Evolutionary conservation across 1,284 basidiomycete species (phyloP), one percentile per base, ranked within the genome.

Genomic region (Ustilago sp.): DNA sequence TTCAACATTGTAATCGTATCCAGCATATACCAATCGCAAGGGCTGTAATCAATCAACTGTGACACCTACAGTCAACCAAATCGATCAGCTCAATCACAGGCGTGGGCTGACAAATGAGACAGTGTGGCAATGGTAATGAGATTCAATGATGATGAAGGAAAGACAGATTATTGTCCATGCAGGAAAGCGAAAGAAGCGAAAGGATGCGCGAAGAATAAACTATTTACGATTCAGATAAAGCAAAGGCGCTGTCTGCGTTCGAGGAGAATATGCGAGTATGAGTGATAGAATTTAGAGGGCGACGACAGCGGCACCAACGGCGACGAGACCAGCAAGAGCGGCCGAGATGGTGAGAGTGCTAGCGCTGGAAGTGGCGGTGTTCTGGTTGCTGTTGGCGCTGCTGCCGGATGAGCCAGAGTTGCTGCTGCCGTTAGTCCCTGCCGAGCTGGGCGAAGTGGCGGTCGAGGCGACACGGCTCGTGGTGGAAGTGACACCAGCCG

Each of bases 111-210:
- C 38, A 17, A 15, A 36, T 23, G 32, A 34, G 31, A 19, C 23
- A 48, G 23, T 32, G 31, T 50, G 41, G 36, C n/a, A n/a, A 32
- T 19, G n/a, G 36, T 28, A 15, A 32, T 19, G n/a, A 45, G n/a
- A 15, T 34, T 36, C 31, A 43, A 56, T 35, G 62, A 41, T 32
- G 15, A 54, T 32, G 34, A 38, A 39, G 36, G 48, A 50, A 64
- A 55, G 55, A 51, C 19, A 53, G 32, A 69, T 28, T 28, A 45
- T 41, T 63, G 70, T 73, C 70, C 65, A 61, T 73, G 65, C 53
- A 54, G 61, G 70, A 73, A 73, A 52, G 58, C 64, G 61, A 68
- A 63, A 32, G 19, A 50, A 34, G 9, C 55, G 41, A 23, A 34
- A n/a, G 15, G 13, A 41, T 17, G 19, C 9, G 36, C 12, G 15